Evolutionary conservation across 2,329 filamentous ascomycete genomes (phyloP).

Genomic region (Botrytis deweyae): DNA sequence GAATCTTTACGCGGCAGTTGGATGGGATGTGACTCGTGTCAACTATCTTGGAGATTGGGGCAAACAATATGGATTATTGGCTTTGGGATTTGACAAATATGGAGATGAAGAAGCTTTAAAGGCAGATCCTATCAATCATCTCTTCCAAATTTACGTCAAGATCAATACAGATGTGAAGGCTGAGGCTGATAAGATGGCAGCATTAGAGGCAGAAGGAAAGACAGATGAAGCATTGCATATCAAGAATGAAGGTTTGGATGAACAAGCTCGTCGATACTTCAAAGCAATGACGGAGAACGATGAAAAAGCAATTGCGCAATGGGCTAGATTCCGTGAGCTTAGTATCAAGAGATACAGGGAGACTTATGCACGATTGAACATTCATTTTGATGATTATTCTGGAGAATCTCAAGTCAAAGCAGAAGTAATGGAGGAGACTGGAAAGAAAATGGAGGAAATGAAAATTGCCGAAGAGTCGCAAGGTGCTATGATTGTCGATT

Average conservation of each 20-base stretch:
- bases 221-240: slow-evolving; percentile 50
- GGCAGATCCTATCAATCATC: slow-evolving; percentile 75
- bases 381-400: slow-evolving; percentile 68
- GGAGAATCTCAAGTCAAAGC: slow-evolving; percentile 73
- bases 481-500: slow-evolving; percentile 72
- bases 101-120: slow-evolving; percentile 70
- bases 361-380: slow-evolving; percentile 69
- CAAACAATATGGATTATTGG: slow-evolving; percentile 67
- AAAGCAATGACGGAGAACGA: slow-evolving; percentile 71
- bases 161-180: slow-evolving; percentile 63
- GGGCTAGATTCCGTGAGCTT: slow-evolving; percentile 65
- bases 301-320: slow-evolving; percentile 57
- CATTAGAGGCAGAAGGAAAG: slow-evolving; percentile 38
- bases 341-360: slow-evolving; percentile 66
- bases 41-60: slow-evolving; percentile 83
- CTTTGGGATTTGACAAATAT: slow-evolving; percentile 72
- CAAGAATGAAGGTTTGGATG: slow-evolving; percentile 61
- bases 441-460: slow-evolving; percentile 61
- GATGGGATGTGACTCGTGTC: slow-evolving; percentile 69
- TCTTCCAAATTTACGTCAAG: slow-evolving; percentile 79
- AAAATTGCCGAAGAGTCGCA: slow-evolving; percentile 66
- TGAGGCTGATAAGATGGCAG: slow-evolving; percentile 65
- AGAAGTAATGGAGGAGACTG: slow-evolving; percentile 63
- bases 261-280: slow-evolving; percentile 73
- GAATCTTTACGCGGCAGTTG: slow-evolving; percentile 66